phyloP scores from a whole-genome alignment of 257 asterid genomes.

The Solanum chaucha region DNA sequence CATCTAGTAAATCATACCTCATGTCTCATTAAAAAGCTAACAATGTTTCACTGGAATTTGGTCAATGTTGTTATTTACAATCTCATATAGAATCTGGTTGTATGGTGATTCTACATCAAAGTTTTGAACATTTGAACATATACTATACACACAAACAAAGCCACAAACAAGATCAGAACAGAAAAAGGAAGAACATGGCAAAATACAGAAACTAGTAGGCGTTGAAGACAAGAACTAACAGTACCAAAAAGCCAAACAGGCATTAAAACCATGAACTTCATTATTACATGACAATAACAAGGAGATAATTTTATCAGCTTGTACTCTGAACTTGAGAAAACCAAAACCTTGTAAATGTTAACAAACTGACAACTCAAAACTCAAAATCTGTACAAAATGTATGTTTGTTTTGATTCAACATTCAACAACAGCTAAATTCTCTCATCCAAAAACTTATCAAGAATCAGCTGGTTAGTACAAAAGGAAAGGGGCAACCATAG shows the following conservation, averaged over 20 bases:
- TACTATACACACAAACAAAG: background rate
- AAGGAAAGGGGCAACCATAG: background rate
- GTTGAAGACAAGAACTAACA: background rate
- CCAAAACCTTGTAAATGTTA: background rate
- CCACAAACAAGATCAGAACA: background rate
- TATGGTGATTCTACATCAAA: background rate
- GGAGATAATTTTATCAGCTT: too few relatives aligned
- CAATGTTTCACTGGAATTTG: background rate
- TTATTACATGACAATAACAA: background rate
- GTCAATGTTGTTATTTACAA: background rate
- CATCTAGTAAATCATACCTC: too few relatives aligned
- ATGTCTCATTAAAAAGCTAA: background rate
- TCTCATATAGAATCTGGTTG: background rate
- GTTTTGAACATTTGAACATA: background rate
- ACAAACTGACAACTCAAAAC: background rate
- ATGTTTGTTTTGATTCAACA: background rate
- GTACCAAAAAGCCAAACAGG: background rate
- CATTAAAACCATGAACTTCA: background rate
- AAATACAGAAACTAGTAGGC: background rate
- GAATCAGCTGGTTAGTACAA: conserved; percentile 2
- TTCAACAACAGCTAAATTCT: background rate
- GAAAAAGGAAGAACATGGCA: background rate
- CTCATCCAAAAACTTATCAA: conserved; percentile 15
- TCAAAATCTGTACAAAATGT: background rate
- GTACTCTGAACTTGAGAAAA: background rate